Base-by-base conservation (phyloP, 805 yeast species). In the Candida qinlingensis region DNA sequence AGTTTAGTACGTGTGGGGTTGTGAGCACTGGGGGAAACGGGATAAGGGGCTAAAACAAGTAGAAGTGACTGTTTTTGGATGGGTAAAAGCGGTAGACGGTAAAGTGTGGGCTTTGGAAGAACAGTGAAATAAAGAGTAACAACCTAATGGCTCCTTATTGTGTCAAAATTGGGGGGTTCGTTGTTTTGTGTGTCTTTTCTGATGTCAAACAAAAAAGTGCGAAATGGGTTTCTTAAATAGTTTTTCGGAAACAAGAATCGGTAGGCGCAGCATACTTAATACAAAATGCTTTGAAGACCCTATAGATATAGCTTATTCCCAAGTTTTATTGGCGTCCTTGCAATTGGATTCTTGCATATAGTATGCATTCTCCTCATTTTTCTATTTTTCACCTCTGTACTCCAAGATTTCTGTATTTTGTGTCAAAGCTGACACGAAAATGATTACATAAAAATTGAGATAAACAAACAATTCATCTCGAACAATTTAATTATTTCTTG, bases 71-170 rank as follows among this genome's bases (percentile, higher is more conserved):
- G 26, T 6, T 27, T 36, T 36, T 12, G 9, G 38, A 13, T 12
- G 41, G 33, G 41, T 33, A 5, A 39, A 39, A 39, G 7, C 31
- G 13, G 7, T 3, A 10, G 25, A n/a, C 5, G 29, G 38, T 27
- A 27, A 36, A 11, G 29, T 35, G 19, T 35, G 38, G 19, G 39
- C 35, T 27, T 19, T 10, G 28, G 40, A 13, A 37, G 19, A 25
- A 12, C 13, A 30, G 13, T n/a, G 9, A 10, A 10, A 41, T 41
- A 46, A 52, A 44, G 53, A 49, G 47, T 39, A 35, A 49, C 54
- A 52, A 52, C 6, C 30, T 34, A 52, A 52, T 52, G 54, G 36
- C 54, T 52, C 54, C 50, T 44, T 49, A 33, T 26, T 44, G 45
- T 27, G 35, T 37, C 34, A 37, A 38, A 40, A 27, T 9, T 31